A percentile compares a stretch with the other conserved stretches of the same genome.
Conservation (phyloP, 106 monocot species). For the Allium sativum region DNA sequence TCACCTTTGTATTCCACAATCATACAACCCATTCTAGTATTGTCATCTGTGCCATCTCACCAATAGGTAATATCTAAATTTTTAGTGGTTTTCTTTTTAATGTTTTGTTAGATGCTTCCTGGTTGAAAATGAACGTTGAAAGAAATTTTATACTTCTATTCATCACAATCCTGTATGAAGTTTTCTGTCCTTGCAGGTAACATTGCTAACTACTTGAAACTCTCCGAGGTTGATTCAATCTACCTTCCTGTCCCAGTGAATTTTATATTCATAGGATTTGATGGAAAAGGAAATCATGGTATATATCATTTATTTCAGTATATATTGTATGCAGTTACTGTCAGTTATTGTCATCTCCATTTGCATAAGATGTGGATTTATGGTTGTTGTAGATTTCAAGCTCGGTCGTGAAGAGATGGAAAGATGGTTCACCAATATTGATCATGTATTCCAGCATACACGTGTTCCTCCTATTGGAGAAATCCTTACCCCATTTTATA, state of each 20-base stretch:
- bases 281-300: constrained; percentile 95
- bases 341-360: no score
- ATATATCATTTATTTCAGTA: neutral
- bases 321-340: no score
- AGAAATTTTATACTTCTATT: no score
- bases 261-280: constrained; percentile 96
- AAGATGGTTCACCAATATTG: constrained; percentile 93
- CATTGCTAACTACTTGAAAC: constrained; percentile 79
- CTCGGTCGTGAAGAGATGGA: constrained; percentile 75
- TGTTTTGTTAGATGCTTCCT: no score
- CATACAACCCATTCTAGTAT: no score
- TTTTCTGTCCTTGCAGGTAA: constrained; percentile 36
- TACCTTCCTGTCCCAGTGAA: constrained; percentile 81
- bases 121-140: no score
- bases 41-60: no score
- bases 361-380: neutral
- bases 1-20: no score
- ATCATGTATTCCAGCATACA: constrained; percentile 88
- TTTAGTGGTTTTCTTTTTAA: no score
- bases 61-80: no score
- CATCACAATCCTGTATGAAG: no score
- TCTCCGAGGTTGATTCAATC: constrained; percentile 77
- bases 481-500: constrained; percentile 81
- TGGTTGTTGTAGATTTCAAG: constrained; percentile 53
- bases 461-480: constrained; percentile 85